Evolutionary conservation across 495 filamentous ascomycete species (phyloP).

Genomic region (Cryomyces minteri): DNA sequence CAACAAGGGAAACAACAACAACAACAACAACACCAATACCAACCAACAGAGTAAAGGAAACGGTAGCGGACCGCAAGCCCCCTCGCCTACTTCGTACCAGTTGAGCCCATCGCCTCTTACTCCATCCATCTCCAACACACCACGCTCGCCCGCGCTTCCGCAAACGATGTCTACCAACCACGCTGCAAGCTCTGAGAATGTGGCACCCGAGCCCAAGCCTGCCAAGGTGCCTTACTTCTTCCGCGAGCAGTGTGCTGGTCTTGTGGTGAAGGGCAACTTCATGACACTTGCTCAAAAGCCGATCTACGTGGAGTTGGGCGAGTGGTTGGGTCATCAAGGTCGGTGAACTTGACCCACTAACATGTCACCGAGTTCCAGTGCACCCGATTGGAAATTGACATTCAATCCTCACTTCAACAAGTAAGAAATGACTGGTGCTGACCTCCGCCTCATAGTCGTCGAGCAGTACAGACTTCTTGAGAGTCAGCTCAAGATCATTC

Average conservation of each 20-base stretch:
- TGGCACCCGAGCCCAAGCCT: not conserved
- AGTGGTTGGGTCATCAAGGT: conserved; percentile 94
- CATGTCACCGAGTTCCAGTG: too few relatives aligned
- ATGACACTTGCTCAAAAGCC: conserved; percentile 85
- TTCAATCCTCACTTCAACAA: not conserved
- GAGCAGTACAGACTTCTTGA: conserved; percentile 78
- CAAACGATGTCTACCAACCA: not conserved
- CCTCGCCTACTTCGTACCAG: conserved; percentile 9
- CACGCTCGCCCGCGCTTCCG: conserved; percentile 13
- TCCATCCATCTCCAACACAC: conserved; percentile 9
- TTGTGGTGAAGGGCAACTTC: conserved; percentile 91
- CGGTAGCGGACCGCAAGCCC: conserved; percentile 16
- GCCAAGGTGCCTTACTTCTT: conserved; percentile 46
- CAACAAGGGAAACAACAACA: conserved; percentile 4
- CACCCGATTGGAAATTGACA: too few relatives aligned
- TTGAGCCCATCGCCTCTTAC: conserved; percentile 6
- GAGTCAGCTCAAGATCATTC: conserved; percentile 66
- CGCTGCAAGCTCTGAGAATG: conserved; percentile 1
- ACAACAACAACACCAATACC: conserved; percentile 4
- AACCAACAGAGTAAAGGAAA: conserved; percentile 2
- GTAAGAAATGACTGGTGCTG: conserved; percentile 6
- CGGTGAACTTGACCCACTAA: conserved; percentile 11
- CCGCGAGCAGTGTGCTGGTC: conserved; percentile 59
- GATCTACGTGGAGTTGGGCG: conserved; percentile 72
- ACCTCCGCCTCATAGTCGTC: conserved; percentile 37